Evolutionary conservation across 176 grass and related monocot species (phyloP).

Genomic region (Oryza meridionalis): DNA sequence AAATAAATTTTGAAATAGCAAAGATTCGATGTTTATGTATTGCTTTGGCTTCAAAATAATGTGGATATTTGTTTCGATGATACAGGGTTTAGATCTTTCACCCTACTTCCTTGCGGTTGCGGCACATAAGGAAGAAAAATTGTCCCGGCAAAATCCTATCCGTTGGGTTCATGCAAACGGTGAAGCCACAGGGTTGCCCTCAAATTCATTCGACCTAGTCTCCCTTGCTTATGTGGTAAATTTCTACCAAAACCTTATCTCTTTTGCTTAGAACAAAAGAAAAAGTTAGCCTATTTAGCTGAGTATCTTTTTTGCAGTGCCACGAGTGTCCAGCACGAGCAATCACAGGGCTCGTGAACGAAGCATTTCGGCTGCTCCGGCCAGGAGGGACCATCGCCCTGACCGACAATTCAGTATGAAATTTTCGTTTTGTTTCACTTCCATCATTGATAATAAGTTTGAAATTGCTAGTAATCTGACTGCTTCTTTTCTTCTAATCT

Average conservation of each 20-base stretch:
- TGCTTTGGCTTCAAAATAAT: neutral
- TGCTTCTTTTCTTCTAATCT: conserved; percentile 26
- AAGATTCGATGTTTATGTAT: neutral
- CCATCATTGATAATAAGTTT: neutral
- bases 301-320: conserved; percentile 39
- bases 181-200: conserved; percentile 67
- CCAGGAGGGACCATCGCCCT: conserved; percentile 76
- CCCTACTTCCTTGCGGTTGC: conserved; percentile 83
- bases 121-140: conserved; percentile 68
- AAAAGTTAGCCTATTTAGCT: neutral
- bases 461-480: neutral
- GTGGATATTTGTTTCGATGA: neutral
- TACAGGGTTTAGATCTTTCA: conserved; percentile 82
- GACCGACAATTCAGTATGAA: conserved; percentile 81
- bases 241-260: conserved; percentile 1
- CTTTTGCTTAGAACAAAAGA: neutral
- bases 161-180: conserved; percentile 87
- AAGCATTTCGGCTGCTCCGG: conserved; percentile 68
- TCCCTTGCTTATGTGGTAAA: conserved; percentile 90
- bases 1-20: neutral
- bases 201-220: conserved; percentile 75
- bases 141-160: conserved; percentile 56
- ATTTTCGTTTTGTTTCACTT: conserved; percentile 1
- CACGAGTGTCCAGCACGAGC: conserved; percentile 84
- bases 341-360: conserved; percentile 64